These are phyloP conservation scores for Rachicladosporium sp. DNA, from an alignment of 2,329 filamentous ascomycete genomes.

Conservation along the genomic window DNA sequence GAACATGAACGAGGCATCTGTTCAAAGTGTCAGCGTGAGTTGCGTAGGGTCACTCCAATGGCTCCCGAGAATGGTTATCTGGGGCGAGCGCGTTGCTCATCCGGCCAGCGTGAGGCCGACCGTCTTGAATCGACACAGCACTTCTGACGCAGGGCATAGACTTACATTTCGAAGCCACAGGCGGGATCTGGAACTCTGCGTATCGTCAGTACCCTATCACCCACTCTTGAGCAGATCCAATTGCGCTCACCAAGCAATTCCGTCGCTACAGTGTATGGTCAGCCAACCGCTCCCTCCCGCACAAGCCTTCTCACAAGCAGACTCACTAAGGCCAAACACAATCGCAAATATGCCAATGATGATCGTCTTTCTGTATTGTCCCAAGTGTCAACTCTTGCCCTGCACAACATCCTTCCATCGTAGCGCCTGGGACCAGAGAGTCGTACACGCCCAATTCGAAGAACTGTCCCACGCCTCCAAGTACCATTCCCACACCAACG, in stretches of 20 bases:
- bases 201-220: not conserved
- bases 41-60: too few species aligned
- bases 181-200: slow-evolving; percentile 82
- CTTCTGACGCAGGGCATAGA: too few species aligned
- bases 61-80: too few species aligned
- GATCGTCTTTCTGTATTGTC: slow-evolving; percentile 47
- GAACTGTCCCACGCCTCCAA: slow-evolving; percentile 69
- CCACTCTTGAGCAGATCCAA: too few species aligned
- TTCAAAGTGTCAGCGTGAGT: too few species aligned
- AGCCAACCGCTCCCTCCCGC: not conserved
- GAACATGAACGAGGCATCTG: slow-evolving; percentile 86
- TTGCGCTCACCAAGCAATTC: slow-evolving; percentile 36
- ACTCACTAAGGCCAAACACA: slow-evolving; percentile 72
- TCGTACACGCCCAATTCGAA: slow-evolving; percentile 51
- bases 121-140: too few species aligned
- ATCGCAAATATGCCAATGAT: slow-evolving; percentile 81
- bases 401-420: not conserved
- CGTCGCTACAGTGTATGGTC: slow-evolving; percentile 39
- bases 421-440: not conserved
- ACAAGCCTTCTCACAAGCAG: not conserved
- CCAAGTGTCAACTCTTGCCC: not conserved
- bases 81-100: too few species aligned
- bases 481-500: slow-evolving; percentile 73
- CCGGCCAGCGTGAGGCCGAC: too few species aligned
- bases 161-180: slow-evolving; percentile 65